Evolutionary conservation across 2,329 filamentous ascomycete genomes (phyloP).

Genomic region (Sporothrix phasma): DNA sequence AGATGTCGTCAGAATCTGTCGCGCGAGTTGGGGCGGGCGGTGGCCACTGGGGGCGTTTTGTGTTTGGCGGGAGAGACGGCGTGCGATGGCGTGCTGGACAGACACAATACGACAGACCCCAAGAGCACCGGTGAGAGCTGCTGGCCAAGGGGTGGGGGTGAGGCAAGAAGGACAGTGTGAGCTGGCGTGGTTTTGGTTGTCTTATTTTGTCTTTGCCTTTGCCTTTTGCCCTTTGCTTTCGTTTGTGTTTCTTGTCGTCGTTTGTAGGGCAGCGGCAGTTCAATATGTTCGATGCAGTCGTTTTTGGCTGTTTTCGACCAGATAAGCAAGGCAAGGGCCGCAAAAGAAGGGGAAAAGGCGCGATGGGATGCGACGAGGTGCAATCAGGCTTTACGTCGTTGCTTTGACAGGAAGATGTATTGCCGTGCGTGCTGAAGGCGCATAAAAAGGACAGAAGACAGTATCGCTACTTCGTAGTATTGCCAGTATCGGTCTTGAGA

Average conservation of each 20-base stretch:
- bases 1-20: conserved; percentile 16
- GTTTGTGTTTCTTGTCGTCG: neutral
- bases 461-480: neutral
- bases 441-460: neutral
- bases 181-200: too few relatives aligned
- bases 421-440: conserved; percentile 3
- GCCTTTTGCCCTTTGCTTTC: neutral
- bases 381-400: too few relatives aligned
- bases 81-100: conserved; percentile 19
- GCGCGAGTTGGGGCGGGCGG: conserved; percentile 1
- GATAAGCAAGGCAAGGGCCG: conserved; percentile 10
- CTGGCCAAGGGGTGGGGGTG: neutral
- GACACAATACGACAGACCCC: neutral
- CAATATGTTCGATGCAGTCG: too few relatives aligned
- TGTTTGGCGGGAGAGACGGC: conserved; percentile 13
- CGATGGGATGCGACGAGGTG: neutral
- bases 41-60: neutral
- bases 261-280: neutral
- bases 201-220: too few relatives aligned
- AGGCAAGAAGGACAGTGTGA: neutral
- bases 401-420: too few relatives aligned
- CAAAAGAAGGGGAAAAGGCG: neutral
- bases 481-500: too few relatives aligned
- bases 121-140: neutral
- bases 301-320: neutral